phyloP scores from a whole-genome alignment of 106 monocot species.

The Acanthochlamys bracteata region DNA sequence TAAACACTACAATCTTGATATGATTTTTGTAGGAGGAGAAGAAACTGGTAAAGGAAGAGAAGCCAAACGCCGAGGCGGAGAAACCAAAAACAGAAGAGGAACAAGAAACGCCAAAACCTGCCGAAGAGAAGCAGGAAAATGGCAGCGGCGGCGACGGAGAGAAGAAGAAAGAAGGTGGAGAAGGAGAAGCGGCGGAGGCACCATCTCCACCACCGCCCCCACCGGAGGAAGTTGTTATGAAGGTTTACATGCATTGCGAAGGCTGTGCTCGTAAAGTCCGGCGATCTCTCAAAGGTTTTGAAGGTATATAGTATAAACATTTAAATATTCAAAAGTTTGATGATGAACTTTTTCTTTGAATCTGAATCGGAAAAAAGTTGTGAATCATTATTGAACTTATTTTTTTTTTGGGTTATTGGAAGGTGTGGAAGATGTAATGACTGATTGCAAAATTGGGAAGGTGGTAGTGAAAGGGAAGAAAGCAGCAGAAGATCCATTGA shows the following conservation, averaged over 20 bases:
- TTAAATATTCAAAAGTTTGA: background rate
- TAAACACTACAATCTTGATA: too few relatives aligned
- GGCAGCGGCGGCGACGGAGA: background rate
- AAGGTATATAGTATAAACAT: conserved; percentile 21
- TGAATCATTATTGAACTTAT: background rate
- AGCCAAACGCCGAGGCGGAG: conserved; percentile 22
- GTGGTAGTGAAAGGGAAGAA: conserved; percentile 81
- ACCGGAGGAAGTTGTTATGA: conserved; percentile 51
- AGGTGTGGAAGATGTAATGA: conserved; percentile 78
- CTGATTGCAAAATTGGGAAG: conserved; percentile 56
- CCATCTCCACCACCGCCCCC: conserved; percentile 35
- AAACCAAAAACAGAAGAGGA: conserved; percentile 14
- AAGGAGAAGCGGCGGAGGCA: background rate
- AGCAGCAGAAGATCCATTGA: conserved; percentile 71
- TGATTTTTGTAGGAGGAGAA: conserved; percentile 6
- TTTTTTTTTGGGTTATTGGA: background rate
- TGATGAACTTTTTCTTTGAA: background rate
- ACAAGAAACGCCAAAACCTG: background rate
- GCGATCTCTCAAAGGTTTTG: conserved; percentile 37
- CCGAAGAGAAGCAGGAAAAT: conserved; percentile 2
- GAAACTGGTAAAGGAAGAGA: conserved; percentile 21
- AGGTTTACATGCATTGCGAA: conserved; percentile 71
- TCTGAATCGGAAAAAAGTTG: background rate
- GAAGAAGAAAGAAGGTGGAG: conserved; percentile 3
- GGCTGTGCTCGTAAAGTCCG: conserved; percentile 62